A percentile compares a stretch with the other conserved stretches of the same genome.
These are phyloP conservation scores for Agaricus sinodeliciosus DNA, from an alignment of 768 basidiomycete species.

Conservation along the genomic window DNA sequence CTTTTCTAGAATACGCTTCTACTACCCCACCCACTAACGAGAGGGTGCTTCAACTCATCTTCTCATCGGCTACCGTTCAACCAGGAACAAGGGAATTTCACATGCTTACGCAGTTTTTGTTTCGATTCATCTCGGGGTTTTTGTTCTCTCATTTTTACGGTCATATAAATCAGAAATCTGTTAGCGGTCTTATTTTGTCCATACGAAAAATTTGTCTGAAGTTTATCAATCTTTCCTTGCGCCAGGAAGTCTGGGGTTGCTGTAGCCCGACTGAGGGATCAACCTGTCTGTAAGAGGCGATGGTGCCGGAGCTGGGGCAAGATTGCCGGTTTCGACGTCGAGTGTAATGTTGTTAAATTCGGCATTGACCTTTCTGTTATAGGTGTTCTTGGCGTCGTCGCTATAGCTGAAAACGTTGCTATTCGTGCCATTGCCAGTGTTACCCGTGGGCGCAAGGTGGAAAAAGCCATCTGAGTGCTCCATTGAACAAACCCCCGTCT, in stretches of 20 bases:
- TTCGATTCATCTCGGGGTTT: background rate
- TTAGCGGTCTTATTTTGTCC: background rate
- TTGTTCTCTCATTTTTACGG: background rate
- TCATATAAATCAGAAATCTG: background rate
- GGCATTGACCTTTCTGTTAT: constrained; percentile 51
- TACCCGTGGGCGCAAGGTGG: constrained; percentile 34
- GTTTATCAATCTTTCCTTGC: background rate
- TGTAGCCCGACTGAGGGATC: background rate
- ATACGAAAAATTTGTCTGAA: background rate
- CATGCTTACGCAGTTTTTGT: background rate
- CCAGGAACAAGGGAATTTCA: background rate
- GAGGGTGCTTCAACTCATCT: background rate
- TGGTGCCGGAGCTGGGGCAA: constrained; percentile 17
- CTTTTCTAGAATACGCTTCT: constrained; percentile 52
- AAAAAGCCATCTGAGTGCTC: constrained; percentile 42
- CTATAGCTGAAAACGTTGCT: constrained; percentile 60
- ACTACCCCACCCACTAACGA: background rate
- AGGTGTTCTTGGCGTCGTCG: constrained; percentile 59
- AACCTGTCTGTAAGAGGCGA: background rate
- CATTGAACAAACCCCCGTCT: background rate
- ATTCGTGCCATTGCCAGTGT: constrained; percentile 62
- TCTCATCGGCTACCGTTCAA: background rate
- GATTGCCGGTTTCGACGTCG: constrained; percentile 45
- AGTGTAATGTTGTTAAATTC: constrained; percentile 54
- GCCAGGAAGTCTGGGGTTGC: constrained; percentile 4